phyloP scores from a whole-genome alignment of 495 filamentous ascomycete species.

The Cladorrhinum samala region DNA sequence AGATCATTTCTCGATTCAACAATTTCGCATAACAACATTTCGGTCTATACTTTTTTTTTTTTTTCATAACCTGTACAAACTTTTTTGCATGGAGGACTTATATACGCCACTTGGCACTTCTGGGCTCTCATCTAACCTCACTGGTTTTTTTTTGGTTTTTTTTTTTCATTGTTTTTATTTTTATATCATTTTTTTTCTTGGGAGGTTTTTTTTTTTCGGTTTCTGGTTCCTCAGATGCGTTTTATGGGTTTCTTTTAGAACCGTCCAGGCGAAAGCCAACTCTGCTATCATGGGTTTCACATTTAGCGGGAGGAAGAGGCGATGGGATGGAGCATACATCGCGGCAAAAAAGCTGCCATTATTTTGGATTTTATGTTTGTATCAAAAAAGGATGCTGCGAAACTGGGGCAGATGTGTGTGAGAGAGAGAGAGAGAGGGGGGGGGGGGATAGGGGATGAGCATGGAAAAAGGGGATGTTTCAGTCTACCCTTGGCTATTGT shows the following conservation, averaged over 20 bases:
- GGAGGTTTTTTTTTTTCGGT: neutral
- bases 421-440: no score
- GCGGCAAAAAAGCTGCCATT: no score
- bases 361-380: no score
- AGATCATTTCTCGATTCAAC: neutral
- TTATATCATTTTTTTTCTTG: slow-evolving; percentile 1
- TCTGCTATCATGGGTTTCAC: neutral
- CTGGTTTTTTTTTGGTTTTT: neutral
- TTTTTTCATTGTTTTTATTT: neutral
- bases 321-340: no score
- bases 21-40: neutral
- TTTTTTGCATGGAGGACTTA: neutral
- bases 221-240: neutral
- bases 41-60: neutral
- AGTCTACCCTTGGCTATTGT: no score
- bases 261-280: neutral
- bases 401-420: no score
- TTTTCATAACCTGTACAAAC: neutral
- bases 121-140: no score
- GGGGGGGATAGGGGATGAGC: no score
- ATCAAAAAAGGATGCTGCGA: no score
- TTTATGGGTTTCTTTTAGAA: neutral
- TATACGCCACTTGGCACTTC: neutral
- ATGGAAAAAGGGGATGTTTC: no score
- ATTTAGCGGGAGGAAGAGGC: neutral